Conservation (phyloP, 441 rosid species). For the Gossypium laxum region DNA sequence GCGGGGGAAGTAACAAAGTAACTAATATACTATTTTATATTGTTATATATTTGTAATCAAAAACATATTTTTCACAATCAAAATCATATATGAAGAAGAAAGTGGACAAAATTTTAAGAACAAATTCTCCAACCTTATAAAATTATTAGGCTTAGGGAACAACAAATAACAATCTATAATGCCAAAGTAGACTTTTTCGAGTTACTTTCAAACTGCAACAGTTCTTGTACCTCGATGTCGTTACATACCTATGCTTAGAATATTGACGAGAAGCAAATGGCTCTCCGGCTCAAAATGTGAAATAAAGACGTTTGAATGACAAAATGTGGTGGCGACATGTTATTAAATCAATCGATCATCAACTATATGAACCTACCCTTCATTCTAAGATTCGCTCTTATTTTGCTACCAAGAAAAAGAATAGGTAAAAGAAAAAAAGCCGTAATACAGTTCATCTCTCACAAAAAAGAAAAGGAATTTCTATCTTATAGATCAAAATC, state of each 20-base stretch:
- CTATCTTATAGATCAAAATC: conserved; percentile 18
- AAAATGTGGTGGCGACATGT: background rate
- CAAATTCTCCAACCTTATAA: conserved; percentile 14
- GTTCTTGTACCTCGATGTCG: background rate
- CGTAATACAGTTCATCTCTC: conserved; percentile 36
- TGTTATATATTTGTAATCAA: background rate
- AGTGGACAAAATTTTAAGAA: background rate
- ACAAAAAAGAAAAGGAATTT: background rate
- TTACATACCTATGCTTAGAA: background rate
- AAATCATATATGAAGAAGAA: background rate
- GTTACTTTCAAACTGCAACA: background rate
- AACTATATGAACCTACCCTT: conserved; percentile 19
- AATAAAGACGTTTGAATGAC: background rate
- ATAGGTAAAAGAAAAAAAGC: conserved; percentile 18
- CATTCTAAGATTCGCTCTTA: conserved; percentile 19
- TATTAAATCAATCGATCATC: conserved; percentile 10
- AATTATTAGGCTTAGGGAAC: conserved; percentile 20
- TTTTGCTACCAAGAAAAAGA: conserved; percentile 14
- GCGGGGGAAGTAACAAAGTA: background rate
- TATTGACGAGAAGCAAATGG: background rate
- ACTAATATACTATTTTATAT: background rate
- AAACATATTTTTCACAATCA: background rate
- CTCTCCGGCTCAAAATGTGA: background rate
- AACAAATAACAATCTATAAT: background rate
- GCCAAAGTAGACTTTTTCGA: background rate